Conservation (phyloP, 768 basidiomycete species). For the Lepiota venenata region DNA sequence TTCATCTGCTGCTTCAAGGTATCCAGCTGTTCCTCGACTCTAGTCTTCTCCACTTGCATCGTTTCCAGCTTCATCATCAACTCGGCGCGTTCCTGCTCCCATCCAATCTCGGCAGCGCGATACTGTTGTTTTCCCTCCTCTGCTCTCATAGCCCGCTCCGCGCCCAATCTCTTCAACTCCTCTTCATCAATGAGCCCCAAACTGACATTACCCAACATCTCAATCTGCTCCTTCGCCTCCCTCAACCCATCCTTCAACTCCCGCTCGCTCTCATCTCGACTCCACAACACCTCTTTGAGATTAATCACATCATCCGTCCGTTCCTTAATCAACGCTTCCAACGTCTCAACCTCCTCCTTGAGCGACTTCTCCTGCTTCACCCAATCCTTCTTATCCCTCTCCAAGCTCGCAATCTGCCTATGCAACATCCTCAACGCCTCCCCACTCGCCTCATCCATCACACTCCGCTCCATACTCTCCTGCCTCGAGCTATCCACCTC, state of each 20-base stretch:
- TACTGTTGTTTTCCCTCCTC: conserved; percentile 41
- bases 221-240: conserved; percentile 59
- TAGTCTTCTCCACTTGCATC: conserved; percentile 40
- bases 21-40: conserved; percentile 41
- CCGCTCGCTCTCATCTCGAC: conserved; percentile 49
- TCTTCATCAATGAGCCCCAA: conserved; percentile 39
- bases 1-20: conserved; percentile 35
- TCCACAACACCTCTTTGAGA: conserved; percentile 43
- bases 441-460: conserved; percentile 82
- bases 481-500: conserved; percentile 84
- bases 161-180: conserved; percentile 35
- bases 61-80: conserved; percentile 37
- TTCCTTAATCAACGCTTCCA: conserved; percentile 46
- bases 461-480: conserved; percentile 74
- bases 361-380: conserved; percentile 38
- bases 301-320: conserved; percentile 38
- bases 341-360: conserved; percentile 42
- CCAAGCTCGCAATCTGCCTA: conserved; percentile 71
- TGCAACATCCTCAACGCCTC: conserved; percentile 81
- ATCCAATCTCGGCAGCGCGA: conserved; percentile 35
- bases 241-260: conserved; percentile 51
- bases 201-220: conserved; percentile 49
- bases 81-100: conserved; percentile 52
- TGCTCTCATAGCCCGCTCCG: conserved; percentile 37
- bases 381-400: conserved; percentile 57